Evolutionary conservation across 1,284 basidiomycete genomes (phyloP), one percentile per base, ranked within the genome.

Genomic region (Sporisorium scitamineum): DNA sequence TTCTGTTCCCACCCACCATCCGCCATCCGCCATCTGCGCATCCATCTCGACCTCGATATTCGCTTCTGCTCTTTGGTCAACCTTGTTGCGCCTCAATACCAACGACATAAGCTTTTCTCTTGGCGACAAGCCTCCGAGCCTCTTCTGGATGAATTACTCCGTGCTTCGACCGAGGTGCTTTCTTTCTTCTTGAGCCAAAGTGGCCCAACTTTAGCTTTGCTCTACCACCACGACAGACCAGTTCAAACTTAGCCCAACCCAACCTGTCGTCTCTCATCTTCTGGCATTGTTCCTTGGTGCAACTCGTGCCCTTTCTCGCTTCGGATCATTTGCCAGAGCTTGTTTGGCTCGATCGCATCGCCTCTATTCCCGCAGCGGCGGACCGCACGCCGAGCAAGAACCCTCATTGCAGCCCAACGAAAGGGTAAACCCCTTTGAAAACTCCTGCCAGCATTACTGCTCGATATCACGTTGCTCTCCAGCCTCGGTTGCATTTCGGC

Each of bases 11-110:
- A 53, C 13, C 16, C 2, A 18, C 54, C 20, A 13, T 26, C 3
- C n/a, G n/a, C 52, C 24, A 41, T 27, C 27, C 53, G n/a, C 39
- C 39, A 42, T 16, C 39, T 42, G 39, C 39, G 39, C 39, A 20
- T 42, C 18, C 37, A 13, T 22, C 20, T 29, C 37, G n/a, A 27
- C 22, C 44, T 22, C 47, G 27, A 29, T 13, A 16, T 31, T 31
- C 54, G 24, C 53, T 24, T 24, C 5, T 31, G 41, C 42, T 47
- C 20, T 47, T 56, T 45, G 37, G 54, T 34, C 54, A 34, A 56
- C 54, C 31, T 45, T 56, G 31, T 47, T 27, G 24, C 27, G 18
- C 18, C 27, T 50, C 29, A 29, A 50, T 50, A 50, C 48, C 18
- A 20, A 10, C 27, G 6, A 10, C 48, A 50, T 50, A 50, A 50